A percentile compares a stretch with the other conserved stretches of the same genome.
phyloP scores from a whole-genome alignment of 768 basidiomycete genomes.

The Phlegmacium glaucopus region DNA sequence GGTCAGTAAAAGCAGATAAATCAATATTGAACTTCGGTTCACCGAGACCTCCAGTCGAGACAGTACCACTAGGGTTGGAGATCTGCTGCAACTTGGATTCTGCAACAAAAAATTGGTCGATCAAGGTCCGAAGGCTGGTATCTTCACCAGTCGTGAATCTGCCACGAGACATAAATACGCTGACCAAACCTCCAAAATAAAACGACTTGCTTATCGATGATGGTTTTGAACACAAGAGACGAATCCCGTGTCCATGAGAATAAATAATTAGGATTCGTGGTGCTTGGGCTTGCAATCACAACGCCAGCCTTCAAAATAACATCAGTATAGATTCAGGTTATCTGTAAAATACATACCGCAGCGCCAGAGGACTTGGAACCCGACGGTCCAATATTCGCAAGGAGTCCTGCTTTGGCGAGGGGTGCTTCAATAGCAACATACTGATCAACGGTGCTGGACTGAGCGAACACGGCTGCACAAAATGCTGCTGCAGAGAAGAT shows the following conservation, averaged over 20 bases:
- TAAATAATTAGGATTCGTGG: constrained; percentile 48
- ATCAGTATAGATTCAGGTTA: not conserved
- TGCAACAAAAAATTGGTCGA: constrained; percentile 53
- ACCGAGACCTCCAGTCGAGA: constrained; percentile 62
- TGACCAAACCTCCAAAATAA: not conserved
- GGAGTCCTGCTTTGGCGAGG: constrained; percentile 55
- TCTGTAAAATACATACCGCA: constrained; percentile 20
- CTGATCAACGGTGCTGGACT: not conserved
- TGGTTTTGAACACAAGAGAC: constrained; percentile 54
- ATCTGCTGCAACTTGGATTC: constrained; percentile 56
- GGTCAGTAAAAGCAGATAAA: constrained; percentile 52
- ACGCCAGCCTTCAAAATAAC: constrained; percentile 27
- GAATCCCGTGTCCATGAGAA: constrained; percentile 73
- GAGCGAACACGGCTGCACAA: not conserved
- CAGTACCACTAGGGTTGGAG: constrained; percentile 61
- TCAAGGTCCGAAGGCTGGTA: constrained; percentile 39
- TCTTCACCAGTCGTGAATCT: constrained; percentile 49
- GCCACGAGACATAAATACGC: not conserved
- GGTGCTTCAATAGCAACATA: constrained; percentile 40
- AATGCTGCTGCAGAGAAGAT: constrained; percentile 21
- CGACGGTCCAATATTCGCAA: constrained; percentile 63
- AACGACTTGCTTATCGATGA: constrained; percentile 37
- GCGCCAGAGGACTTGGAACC: constrained; percentile 53
- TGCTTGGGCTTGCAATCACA: constrained; percentile 49
- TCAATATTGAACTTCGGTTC: constrained; percentile 74